Evolutionary conservation across 2,329 filamentous ascomycete species (phyloP).

Genomic region (Ceratocystis huliohia): DNA sequence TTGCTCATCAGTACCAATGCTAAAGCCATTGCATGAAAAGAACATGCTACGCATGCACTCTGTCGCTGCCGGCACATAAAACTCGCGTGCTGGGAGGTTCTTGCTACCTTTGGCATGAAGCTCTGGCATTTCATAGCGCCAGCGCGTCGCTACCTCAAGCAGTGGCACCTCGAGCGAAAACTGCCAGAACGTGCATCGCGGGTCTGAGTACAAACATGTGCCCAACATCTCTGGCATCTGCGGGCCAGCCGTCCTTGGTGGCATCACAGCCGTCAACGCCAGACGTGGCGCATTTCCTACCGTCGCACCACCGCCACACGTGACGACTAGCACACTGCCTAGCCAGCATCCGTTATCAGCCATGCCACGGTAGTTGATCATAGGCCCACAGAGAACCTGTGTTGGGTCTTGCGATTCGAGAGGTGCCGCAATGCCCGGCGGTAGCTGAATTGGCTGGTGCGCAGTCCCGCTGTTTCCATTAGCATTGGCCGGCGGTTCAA

Average conservation of each 20-base stretch:
- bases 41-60: conserved; percentile 98
- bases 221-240: conserved; percentile 32
- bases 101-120: conserved; percentile 47
- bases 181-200: conserved; percentile 75
- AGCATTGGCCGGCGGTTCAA: conserved; percentile 31
- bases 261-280: conserved; percentile 6
- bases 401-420: conserved; percentile 33
- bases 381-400: conserved; percentile 57
- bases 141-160: conserved; percentile 53
- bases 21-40: conserved; percentile 96
- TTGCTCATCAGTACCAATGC: conserved; percentile 69
- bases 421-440: conserved; percentile 19
- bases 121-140: conserved; percentile 62
- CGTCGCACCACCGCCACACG: conserved; percentile 45
- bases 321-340: conserved; percentile 76
- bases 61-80: conserved; percentile 70
- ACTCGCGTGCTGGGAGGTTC: conserved; percentile 50
- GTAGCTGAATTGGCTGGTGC: conserved; percentile 39
- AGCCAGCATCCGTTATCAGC: conserved; percentile 57
- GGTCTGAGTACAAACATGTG: conserved; percentile 52
- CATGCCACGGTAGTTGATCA: conserved; percentile 69
- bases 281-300: conserved; percentile 15
- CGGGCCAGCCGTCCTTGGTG: conserved; percentile 6
- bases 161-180: conserved; percentile 76
- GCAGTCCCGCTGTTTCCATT: conserved; percentile 29